These are phyloP conservation scores for Aegilops umbellulata DNA, from an alignment of 176 grass and related monocot genomes.

Conservation along the genomic window DNA sequence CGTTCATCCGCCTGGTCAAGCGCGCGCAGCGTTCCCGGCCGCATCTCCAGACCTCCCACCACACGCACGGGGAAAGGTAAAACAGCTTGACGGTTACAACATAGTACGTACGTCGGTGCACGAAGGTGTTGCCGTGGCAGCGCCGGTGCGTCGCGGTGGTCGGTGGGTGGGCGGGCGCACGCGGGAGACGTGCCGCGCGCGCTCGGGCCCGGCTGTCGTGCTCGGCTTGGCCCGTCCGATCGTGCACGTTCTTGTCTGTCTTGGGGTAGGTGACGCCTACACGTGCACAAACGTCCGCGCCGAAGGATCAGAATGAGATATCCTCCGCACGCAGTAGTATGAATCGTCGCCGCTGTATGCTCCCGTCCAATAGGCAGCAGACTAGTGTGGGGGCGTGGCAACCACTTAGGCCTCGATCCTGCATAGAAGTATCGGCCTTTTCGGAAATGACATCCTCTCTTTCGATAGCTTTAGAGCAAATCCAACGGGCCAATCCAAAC, in stretches of 20 bases:
- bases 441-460: background rate
- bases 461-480: no score
- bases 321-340: background rate
- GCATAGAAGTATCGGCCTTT: background rate
- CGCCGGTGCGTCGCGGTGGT: background rate
- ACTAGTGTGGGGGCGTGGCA: background rate
- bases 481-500: no score
- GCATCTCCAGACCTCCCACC: background rate
- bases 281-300: background rate
- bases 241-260: background rate
- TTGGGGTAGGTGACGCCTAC: background rate
- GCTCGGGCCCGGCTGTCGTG: background rate
- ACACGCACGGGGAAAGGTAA: background rate
- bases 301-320: background rate
- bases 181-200: background rate
- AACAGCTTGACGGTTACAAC: no score
- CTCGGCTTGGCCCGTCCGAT: conserved; percentile 1
- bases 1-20: background rate
- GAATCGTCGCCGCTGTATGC: background rate
- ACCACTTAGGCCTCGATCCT: background rate
- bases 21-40: background rate
- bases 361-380: no score
- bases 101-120: background rate
- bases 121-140: background rate
- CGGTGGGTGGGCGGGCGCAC: background rate